These are phyloP conservation scores for Euryodendron excelsum DNA, from an alignment of 148 eudicot genomes.

Conservation along the genomic window DNA sequence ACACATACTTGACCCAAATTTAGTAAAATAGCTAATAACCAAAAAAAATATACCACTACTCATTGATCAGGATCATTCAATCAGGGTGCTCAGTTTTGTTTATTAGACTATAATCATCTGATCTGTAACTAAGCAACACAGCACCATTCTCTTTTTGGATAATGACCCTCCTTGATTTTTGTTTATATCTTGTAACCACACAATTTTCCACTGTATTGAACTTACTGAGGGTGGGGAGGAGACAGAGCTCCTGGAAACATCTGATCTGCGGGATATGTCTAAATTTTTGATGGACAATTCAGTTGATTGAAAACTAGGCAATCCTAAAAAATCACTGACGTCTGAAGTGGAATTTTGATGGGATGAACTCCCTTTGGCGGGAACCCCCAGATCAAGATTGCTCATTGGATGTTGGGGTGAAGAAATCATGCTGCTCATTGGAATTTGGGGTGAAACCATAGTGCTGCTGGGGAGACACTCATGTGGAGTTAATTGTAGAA, in stretches of 20 bases:
- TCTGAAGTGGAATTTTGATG: constrained; percentile 8
- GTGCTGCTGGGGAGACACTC: neutral
- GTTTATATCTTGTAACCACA: neutral
- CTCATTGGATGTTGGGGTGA: constrained; percentile 17
- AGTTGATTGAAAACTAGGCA: constrained; percentile 30
- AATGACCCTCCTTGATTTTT: neutral
- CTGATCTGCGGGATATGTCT: constrained; percentile 18
- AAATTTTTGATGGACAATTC: constrained; percentile 21
- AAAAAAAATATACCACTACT: too few species aligned
- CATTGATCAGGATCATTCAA: neutral
- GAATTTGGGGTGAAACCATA: constrained; percentile 11
- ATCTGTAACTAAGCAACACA: neutral
- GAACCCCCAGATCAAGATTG: constrained; percentile 8
- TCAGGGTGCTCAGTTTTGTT: neutral
- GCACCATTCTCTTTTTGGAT: neutral
- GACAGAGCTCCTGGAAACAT: too few species aligned
- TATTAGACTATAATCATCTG: too few species aligned
- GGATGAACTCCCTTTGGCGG: neutral
- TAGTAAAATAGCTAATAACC: neutral
- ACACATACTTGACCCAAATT: neutral
- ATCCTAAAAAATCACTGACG: constrained; percentile 29
- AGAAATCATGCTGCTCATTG: neutral
- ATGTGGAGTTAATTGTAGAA: neutral
- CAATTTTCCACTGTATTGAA: too few species aligned
- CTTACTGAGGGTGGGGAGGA: too few species aligned